Evolutionary conservation across 192 early-diverging fungal species (phyloP), one percentile per base, ranked within the genome.

Genomic region (Coemansia sp.): DNA sequence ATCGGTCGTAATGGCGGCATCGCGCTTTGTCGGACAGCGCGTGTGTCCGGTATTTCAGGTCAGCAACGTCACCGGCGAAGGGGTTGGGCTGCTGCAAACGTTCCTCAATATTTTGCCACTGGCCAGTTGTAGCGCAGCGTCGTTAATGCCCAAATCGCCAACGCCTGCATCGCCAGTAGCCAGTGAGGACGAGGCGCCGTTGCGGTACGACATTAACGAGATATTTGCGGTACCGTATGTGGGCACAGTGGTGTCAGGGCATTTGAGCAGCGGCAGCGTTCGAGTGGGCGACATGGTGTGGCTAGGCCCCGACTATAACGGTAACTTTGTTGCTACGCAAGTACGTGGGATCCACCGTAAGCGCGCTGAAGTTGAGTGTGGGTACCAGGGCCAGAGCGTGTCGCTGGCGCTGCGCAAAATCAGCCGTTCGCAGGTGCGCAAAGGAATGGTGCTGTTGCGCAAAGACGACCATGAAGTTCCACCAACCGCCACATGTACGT

Each of bases 41-140:
- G 83, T 97, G 37, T 97, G 95, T 57, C 95, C 95, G 6, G 88
- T 97, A n/a, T 97, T 97, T 77, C 92, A 94, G 73, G 86, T 97
- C 19, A 92, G 90, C 65, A 97, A 94, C 63, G 89, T 97, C 19
- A 92, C 89, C 18, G 95, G 93, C 11, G 87, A 89, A 52, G 89
- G 89, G 3, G 69, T 93, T 67, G 89, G 85, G 61, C 71, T 78
- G 14, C 82, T 97, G 58, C 86, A 87, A 60, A 85, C 87, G 24
- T 97, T 94, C 74, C 79, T 97, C 53, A 97, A 97, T 59, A 75
- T 95, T 3, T 69, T 97, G 48, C 89, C 89, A 3, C 75, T 84
- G 27, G 67, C 78, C 62, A 35, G 16, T 9, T 13, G 24, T 26
- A 38, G 56, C 91, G 89, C 74, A 83, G 90, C 69, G 9, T 59